A percentile compares a stretch with the other conserved stretches of the same genome.
phyloP scores from a whole-genome alignment of 768 basidiomycete genomes.

The Serendipita vermifera region DNA sequence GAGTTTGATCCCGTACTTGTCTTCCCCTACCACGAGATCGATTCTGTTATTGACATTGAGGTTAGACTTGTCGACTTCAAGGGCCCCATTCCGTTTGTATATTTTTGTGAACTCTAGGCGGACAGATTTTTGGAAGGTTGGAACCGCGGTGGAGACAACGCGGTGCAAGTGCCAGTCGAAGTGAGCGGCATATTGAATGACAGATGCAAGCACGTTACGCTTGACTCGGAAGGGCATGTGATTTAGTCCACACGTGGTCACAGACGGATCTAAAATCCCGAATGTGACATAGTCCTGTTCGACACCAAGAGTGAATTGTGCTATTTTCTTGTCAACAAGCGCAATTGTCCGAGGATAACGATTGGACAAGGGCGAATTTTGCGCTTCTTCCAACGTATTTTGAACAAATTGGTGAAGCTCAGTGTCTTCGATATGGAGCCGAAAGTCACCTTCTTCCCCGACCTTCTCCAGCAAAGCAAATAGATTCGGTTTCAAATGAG shows the following conservation, averaged over 20 bases:
- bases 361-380: slow-evolving; percentile 32
- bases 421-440: neutral
- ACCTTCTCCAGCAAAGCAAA: slow-evolving; percentile 27
- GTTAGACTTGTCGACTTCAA: slow-evolving; percentile 2
- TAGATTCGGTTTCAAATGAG: too few relatives aligned
- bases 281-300: slow-evolving; percentile 32
- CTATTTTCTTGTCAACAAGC: slow-evolving; percentile 22
- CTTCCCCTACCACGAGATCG: slow-evolving; percentile 18
- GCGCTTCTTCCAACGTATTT: neutral
- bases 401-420: neutral
- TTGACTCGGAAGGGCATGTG: slow-evolving; percentile 23
- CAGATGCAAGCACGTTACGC: slow-evolving; percentile 22
- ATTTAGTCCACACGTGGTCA: slow-evolving; percentile 25
- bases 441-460: neutral
- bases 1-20: slow-evolving; percentile 17
- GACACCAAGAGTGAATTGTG: slow-evolving; percentile 40
- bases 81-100: too few relatives aligned
- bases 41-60: slow-evolving; percentile 11
- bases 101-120: too few relatives aligned
- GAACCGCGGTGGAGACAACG: too few relatives aligned
- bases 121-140: neutral
- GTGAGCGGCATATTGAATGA: slow-evolving; percentile 11
- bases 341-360: too few relatives aligned
- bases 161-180: slow-evolving; percentile 12
- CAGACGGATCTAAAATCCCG: slow-evolving; percentile 34